Base-by-base conservation (phyloP, 202 grass and related monocot genomes). In the Sporobolus alterniflorus region DNA sequence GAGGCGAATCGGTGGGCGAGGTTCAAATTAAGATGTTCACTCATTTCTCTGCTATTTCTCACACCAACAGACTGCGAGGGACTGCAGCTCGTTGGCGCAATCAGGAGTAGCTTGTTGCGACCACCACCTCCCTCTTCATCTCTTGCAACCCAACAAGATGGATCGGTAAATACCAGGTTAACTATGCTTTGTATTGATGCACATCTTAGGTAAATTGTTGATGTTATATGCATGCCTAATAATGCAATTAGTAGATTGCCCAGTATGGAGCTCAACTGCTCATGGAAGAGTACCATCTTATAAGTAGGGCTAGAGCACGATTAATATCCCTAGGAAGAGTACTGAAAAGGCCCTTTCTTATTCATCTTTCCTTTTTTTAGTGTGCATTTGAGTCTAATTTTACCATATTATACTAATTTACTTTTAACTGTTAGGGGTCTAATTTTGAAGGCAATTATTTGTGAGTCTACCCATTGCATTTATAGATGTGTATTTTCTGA, bases 1-100 rank as follows among this genome's bases (percentile, higher is more conserved):
- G n/a, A n/a, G n/a, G n/a, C n/a, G n/a, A n/a, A n/a, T n/a, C n/a
- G 79, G 73, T 83, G 85, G 79, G 66, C 63, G 63, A 84, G 52
- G 76, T 64, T 76, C 70, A 84, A 44, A 81, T 41, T 70, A 32
- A 85, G 74, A 81, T 89, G 87, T 76, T 71, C 81, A 51, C 30
- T 79, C 55, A 5, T 85, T 81, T 89, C 64, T 36, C 56, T 89
- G 28, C 55, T 76, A 29, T 75, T 79, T 9, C 75, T 85, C 67
- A 79, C 67, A 13, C 32, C 75, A 0, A 72, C 67, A 7, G 75
- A 79, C 66, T 17, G 43, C 17, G 42, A 48, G 2, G 74, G 83
- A 42, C 64, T 89, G 82, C 76, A 80, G 76, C 75, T 89, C 4
- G 82, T 81, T 22, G 82, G 76, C 4, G 82, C 87, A 3, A 76